A percentile compares a stretch with the other conserved stretches of the same genome.
Evolutionary conservation across 2,329 filamentous ascomycete species (phyloP).

Genomic region (Xylariaceae sp.): DNA sequence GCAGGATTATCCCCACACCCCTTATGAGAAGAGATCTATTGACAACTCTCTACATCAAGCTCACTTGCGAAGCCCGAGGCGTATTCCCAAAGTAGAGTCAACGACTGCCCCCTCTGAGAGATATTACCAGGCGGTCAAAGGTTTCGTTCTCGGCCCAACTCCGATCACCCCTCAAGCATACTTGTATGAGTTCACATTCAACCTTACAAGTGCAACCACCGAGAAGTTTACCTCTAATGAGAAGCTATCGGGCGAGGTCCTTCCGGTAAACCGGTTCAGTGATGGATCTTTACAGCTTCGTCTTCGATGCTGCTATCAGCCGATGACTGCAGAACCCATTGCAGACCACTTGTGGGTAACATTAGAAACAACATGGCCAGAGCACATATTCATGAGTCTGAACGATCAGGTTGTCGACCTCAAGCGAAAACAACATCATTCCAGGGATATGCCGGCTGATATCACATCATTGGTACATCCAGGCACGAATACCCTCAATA

Average conservation of each 20-base stretch:
- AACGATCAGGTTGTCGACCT: conserved; percentile 55
- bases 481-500: conserved; percentile 57
- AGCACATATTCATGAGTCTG: conserved; percentile 60
- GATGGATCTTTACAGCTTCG: conserved; percentile 59
- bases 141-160: conserved; percentile 45
- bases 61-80: conserved; percentile 43
- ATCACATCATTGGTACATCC: conserved; percentile 54
- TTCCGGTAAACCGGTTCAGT: conserved; percentile 37
- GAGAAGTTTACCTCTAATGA: conserved; percentile 33
- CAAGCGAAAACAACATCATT: conserved; percentile 65
- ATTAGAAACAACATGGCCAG: conserved; percentile 64
- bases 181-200: conserved; percentile 44
- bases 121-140: conserved; percentile 54
- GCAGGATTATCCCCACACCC: conserved; percentile 38
- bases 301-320: conserved; percentile 55
- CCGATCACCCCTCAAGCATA: conserved; percentile 32
- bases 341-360: conserved; percentile 55
- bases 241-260: conserved; percentile 22
- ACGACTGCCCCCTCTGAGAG: conserved; percentile 26
- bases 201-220: conserved; percentile 35
- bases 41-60: conserved; percentile 42
- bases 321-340: conserved; percentile 25
- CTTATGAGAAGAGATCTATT: conserved; percentile 39
- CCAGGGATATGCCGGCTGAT: conserved; percentile 70
- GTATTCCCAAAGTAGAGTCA: conserved; percentile 30